A percentile compares a stretch with the other conserved stretches of the same genome.
Conservation (phyloP, 257 asterid species). For the Salvia splendens region DNA sequence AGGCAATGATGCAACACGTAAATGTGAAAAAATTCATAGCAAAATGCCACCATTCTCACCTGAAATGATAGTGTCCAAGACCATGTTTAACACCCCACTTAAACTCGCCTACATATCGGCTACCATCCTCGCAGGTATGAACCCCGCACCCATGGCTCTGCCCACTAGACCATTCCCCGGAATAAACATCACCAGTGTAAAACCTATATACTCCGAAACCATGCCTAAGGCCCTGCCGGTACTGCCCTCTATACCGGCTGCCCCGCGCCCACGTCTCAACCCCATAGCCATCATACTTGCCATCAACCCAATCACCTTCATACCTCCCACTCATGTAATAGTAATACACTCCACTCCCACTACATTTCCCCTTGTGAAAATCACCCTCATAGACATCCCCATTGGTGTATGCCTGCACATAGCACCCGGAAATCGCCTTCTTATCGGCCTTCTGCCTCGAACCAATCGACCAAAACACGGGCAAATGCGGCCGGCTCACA, state of each 20-base stretch:
- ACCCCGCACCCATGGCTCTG: conserved; percentile 91
- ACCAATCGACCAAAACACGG: conserved; percentile 94
- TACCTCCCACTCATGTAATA: conserved; percentile 94
- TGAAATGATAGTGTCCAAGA: conserved; percentile 88
- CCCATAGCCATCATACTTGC: conserved; percentile 88
- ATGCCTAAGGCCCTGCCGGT: conserved; percentile 86
- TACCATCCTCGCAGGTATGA: conserved; percentile 89
- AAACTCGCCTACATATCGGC: conserved; percentile 83
- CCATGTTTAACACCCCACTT: conserved; percentile 96
- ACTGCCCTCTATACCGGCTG: conserved; percentile 83
- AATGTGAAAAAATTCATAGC: conserved; percentile 15
- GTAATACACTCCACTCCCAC: conserved; percentile 95
- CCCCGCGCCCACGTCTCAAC: conserved; percentile 95
- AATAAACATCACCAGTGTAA: conserved; percentile 93
- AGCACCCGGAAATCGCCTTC: conserved; percentile 65
- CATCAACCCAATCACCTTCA: conserved; percentile 93
- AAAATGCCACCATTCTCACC: conserved; percentile 41
- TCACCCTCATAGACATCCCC: conserved; percentile 98
- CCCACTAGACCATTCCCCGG: conserved; percentile 95
- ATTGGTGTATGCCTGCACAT: conserved; percentile 79
- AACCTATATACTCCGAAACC: conserved; percentile 89
- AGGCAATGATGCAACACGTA: neutral
- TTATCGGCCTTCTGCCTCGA: conserved; percentile 62
- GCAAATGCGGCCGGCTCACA: conserved; percentile 51
- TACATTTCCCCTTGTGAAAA: conserved; percentile 85